Percentiles rank a stretch among this genome's conserved stretches.
phyloP scores from a whole-genome alignment of 2,329 filamentous ascomycete species.

The Penicillium rolfsii region DNA sequence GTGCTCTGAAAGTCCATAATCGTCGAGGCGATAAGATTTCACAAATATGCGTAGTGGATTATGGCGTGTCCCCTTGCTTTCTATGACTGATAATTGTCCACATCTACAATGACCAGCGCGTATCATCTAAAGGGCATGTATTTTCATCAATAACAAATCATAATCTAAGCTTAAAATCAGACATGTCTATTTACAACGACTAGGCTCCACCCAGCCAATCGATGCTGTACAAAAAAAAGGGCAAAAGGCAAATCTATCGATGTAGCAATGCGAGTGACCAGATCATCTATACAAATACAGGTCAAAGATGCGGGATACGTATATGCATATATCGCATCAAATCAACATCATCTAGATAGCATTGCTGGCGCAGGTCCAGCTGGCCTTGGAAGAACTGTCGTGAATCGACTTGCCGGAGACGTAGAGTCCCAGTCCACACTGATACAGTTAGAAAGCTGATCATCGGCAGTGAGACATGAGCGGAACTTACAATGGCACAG shows the following conservation, averaged over 20 bases:
- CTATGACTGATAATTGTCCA: too few species aligned
- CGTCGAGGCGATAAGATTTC: background rate
- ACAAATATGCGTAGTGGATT: background rate
- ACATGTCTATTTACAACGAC: constrained; percentile 22
- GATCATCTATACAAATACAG: constrained; percentile 12
- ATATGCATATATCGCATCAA: background rate
- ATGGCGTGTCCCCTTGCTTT: too few species aligned
- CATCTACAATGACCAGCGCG: too few species aligned
- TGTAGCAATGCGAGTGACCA: background rate
- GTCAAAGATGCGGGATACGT: background rate
- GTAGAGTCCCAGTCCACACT: constrained; percentile 49
- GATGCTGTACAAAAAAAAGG: constrained; percentile 7
- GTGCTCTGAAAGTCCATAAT: background rate
- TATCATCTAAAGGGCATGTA: background rate
- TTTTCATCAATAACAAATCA: background rate
- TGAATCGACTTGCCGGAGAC: constrained; percentile 46
- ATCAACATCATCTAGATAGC: constrained; percentile 18
- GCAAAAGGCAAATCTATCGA: background rate
- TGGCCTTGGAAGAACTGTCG: constrained; percentile 36
- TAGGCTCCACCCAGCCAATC: constrained; percentile 10
- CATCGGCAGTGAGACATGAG: too few species aligned
- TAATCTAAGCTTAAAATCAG: background rate
- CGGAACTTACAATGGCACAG: constrained; percentile 30
- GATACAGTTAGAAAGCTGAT: constrained; percentile 9
- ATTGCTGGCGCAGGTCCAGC: constrained; percentile 47